Base-by-base conservation (phyloP, 1,139 yeast species). In the Saccharomyces uvarum region DNA sequence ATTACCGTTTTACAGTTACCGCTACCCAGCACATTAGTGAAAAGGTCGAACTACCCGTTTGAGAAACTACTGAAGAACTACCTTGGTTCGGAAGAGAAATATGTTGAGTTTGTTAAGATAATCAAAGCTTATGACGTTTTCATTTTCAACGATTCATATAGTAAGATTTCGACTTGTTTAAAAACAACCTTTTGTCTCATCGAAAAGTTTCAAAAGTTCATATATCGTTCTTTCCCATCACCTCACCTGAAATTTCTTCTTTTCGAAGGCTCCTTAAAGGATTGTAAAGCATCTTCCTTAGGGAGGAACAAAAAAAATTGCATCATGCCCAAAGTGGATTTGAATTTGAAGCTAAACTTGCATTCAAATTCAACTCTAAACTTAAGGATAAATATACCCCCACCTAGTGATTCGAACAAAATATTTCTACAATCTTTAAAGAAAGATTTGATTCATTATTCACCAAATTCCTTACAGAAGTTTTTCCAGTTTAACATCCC, bases 21-120 rank as follows among this genome's bases (percentile, higher is more conserved):
- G 16, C 48, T 86, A 26, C 95, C 95, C 1, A 81, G 88, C 42
- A 86, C 93, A 0, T 73, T 86, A 50, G 73, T 86, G 56, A 84
- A 83, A 64, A 76, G 95, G 54, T 76, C 81, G 14, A 81, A 79
- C 52, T 84, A 82, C 63, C 77, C 77, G 32, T 73, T 86, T 53
- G 66, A 71, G 32, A 75, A 82, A 49, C 78, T 70, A 55, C 64
- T 57, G 59, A 61, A 62, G 42, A 61, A 68, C 2, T 57, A 65
- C 21, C 63, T 65, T 27, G 58, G 60, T 32, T 62, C 57, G 16
- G 62, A 70, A 51, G 80, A 77, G 54, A 72, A 72, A 61, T 52
- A 54, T 21, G 58, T 61, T 52, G 51, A 68, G 53, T 53, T 63
- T 49, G 55, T 57, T n/a, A 50, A 59, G 44, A 60, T 69, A 33